Evolutionary conservation across 306 rosid species (phyloP), one percentile per base, ranked within the genome.

Genomic region (Lagenaria siceraria): DNA sequence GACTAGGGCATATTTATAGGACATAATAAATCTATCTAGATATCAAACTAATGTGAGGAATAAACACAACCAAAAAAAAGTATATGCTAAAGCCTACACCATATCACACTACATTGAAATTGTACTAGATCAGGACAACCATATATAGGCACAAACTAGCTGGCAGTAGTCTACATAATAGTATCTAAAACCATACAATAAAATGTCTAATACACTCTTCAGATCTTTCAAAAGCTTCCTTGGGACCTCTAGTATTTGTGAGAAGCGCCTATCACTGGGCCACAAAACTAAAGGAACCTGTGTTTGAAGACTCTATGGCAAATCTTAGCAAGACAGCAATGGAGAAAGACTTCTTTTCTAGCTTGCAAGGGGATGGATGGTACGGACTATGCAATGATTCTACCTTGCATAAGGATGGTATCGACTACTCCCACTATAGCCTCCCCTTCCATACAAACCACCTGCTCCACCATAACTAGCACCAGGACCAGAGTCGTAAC

Each of bases 361-460:
- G 48, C 82, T 73, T 56, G 79, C 83, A 80, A 78, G 31, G 76
- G 81, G 83, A 72, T 52, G 81, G 59, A 72, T 22, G 83, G 59
- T 58, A 54, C 79, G 49, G 78, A 76, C 86, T 85, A 87, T 12
- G 68, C 75, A 53, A 79, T 77, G 82, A 77, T 76, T 83, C 91
- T 87, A 87, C 79, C 91, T 85, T 43, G 86, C 79, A 56, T 87
- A 87, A 56, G 91, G 91, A 81, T 87, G 91, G 79, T 85, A 87
- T 24, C 91, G 91, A 87, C 91, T 85, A 87, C 77, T 83, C 86
- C 91, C 86, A 87, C 83, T 84, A 87, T 87, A 83, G 81, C 87
- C 91, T 82, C 90, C 91, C 79, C 90, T 87, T 76, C 90, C 91
- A 83, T 87, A 85, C 24, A 82, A 74, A 64, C 88, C 90, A 79